Conservation (phyloP, 2,329 filamentous ascomycete genomes). For the Aspergillus melleus region DNA sequence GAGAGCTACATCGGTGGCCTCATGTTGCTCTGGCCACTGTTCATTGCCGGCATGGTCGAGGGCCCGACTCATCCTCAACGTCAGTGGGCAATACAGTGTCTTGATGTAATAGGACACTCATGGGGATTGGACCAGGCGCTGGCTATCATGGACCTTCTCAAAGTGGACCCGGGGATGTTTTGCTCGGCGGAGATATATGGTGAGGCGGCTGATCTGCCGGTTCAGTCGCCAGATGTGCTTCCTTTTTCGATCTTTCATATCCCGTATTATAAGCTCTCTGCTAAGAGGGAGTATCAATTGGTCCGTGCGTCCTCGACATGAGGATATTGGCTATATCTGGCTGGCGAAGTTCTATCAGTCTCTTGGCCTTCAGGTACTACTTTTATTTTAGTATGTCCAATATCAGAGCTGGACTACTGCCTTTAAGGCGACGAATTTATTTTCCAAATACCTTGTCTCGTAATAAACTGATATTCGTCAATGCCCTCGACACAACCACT, state of each 20-base stretch:
- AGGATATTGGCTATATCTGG: no score
- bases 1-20: background rate
- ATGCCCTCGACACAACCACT: no score
- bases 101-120: background rate
- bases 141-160: background rate
- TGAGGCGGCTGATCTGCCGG: background rate
- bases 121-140: background rate
- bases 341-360: no score
- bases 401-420: no score
- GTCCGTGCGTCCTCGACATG: background rate
- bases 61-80: background rate
- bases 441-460: no score
- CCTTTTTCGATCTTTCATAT: background rate
- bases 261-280: background rate
- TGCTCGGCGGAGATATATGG: background rate
- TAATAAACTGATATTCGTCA: no score
- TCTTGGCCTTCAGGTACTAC: no score
- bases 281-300: background rate
- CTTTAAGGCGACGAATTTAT: no score
- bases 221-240: background rate
- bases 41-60: background rate
- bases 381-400: no score
- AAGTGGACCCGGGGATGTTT: background rate
- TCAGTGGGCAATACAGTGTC: background rate
- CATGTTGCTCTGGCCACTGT: background rate